Evolutionary conservation across 148 eudicot species (phyloP), one percentile per base, ranked within the genome.

Genomic region (Camellia japonica): DNA sequence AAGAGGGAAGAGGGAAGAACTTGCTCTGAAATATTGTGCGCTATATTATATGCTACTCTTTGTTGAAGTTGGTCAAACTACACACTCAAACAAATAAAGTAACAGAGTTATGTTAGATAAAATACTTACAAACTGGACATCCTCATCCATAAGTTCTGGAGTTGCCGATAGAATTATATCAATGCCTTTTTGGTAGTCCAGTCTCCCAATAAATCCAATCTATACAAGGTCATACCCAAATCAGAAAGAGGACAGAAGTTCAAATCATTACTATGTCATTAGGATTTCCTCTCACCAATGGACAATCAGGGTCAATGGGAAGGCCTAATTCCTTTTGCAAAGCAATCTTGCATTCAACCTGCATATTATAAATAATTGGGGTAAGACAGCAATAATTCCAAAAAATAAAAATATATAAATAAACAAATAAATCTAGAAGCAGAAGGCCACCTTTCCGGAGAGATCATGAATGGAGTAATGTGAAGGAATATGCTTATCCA

Each of bases 141-240:
- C 98, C 41, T 96, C 92, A 71, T 83, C 88, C 90, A 93, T 66
- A 11, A 95, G 90, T 81, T 91, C 94, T 51, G 99, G 97, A 67
- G 78, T 80, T 58, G 90, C 95, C 43, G 93, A 85, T 80, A 92
- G 91, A 73, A 96, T 86, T 58, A 94, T 82, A 83, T 96, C 99
- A 13, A 96, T 86, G 52, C 99, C 99, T 86, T 96, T 96, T 82
- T 96, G 99, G 86, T 84, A 96, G 85, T 96, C 99, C 38, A 96
- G 87, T 82, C 99, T 96, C 82, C 99, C 99, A 52, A 96, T 89
- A 78, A 96, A 96, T 42, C 99, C 99, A 82, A 96, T 92, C 99
- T 96, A 81, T 67, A 79, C 68, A 60, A 69, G 74, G 65, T 66
- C 41, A 58, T 58, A 56, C 68, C 38, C 41, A 83, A 73, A 72